phyloP scores from a whole-genome alignment of 495 filamentous ascomycete species.

The Penicillium antarcticum region DNA sequence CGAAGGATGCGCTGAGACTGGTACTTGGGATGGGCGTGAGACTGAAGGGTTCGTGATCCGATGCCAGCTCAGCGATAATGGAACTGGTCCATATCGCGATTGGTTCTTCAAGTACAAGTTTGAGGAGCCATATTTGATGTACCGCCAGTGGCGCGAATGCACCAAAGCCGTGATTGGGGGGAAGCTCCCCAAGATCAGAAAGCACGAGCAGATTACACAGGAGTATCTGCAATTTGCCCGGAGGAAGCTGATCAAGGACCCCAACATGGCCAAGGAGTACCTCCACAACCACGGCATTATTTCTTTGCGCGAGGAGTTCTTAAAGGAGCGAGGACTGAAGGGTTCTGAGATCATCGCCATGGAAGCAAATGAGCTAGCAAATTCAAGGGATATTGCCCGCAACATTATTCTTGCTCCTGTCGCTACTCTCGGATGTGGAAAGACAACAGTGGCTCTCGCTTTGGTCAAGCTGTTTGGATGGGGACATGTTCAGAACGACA shows the following conservation, averaged over 20 bases:
- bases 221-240: conserved; percentile 84
- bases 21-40: conserved; percentile 82
- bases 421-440: conserved; percentile 92
- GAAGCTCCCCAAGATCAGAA: conserved; percentile 69
- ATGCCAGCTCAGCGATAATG: conserved; percentile 63
- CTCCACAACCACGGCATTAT: conserved; percentile 95
- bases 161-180: conserved; percentile 86
- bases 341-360: conserved; percentile 78
- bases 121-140: conserved; percentile 97
- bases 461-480: conserved; percentile 81
- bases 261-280: conserved; percentile 62
- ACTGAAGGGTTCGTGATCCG: conserved; percentile 97
- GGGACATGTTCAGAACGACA: conserved; percentile 96
- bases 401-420: conserved; percentile 81
- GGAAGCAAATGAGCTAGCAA: conserved; percentile 41
- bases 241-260: conserved; percentile 62
- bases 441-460: conserved; percentile 88
- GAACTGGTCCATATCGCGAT: conserved; percentile 57
- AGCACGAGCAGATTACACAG: conserved; percentile 86
- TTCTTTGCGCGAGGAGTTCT: conserved; percentile 78
- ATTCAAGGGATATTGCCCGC: conserved; percentile 42
- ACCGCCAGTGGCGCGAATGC: conserved; percentile 95
- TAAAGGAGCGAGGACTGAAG: conserved; percentile 74
- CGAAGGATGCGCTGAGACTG: conserved; percentile 76
- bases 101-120: conserved; percentile 99